Conservation (phyloP, 2,329 filamentous ascomycete species). For the Coniochaeta sp. region DNA sequence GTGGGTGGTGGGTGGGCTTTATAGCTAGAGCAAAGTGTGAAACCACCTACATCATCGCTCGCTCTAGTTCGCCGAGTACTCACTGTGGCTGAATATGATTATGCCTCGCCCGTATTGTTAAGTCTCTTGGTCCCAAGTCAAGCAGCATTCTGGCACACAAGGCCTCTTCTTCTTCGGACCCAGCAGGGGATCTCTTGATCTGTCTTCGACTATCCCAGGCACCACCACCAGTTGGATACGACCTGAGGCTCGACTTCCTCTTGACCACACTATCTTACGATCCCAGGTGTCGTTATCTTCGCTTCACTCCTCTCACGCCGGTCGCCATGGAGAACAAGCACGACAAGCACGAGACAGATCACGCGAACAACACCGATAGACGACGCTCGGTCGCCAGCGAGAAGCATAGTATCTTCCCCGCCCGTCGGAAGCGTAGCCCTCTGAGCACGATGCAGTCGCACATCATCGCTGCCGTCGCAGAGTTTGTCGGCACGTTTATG, state of each 20-base stretch:
- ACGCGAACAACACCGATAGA: background rate
- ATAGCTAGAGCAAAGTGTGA: too few species aligned
- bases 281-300: background rate
- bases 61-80: background rate
- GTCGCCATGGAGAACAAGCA: background rate
- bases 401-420: background rate
- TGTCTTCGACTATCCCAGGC: background rate
- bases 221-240: background rate
- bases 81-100: background rate
- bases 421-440: background rate
- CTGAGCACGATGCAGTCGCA: slow-evolving; percentile 8
- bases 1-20: too few species aligned
- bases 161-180: background rate
- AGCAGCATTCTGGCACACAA: background rate
- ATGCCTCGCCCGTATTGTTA: background rate
- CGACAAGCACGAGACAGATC: background rate
- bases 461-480: slow-evolving; percentile 35
- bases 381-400: background rate
- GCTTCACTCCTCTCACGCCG: background rate
- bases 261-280: background rate
- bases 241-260: background rate
- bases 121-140: background rate
- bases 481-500: slow-evolving; percentile 47
- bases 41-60: background rate
- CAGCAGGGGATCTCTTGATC: background rate